Base-by-base conservation (phyloP, 257 asterid genomes). In the Penstemon davidsonii region DNA sequence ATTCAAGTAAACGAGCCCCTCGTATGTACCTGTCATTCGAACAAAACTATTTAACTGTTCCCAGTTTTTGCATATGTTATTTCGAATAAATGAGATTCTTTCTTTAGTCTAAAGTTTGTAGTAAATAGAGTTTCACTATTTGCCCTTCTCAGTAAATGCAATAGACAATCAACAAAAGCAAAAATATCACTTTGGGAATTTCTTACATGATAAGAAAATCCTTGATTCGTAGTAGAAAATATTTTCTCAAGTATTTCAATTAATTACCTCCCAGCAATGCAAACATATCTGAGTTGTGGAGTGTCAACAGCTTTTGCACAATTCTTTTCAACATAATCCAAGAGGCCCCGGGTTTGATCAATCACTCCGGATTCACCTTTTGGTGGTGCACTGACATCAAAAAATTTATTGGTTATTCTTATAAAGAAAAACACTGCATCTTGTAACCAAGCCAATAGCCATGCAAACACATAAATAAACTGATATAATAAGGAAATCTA, bases 331-430 rank as follows among this genome's bases (percentile, higher is more conserved):
- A 90, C 97, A 60, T 90, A 90, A 78, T 88, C 82, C 81, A 92
- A 73, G 79, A 92, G 96, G 62, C 98, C 98, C 78, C 97, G 80
- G 13, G 98, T 92, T 74, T 92, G 98, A 77, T 92, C 98, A 57
- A 90, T 80, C 55, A 88, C 98, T 73, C 97, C 98, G 0, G 98
- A 87, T 68, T 86, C 68, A 37, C 92, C 98, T 81, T 86, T 92
- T 36, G 96, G 97, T 9, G 94, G 89, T 42, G 98, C 85, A 6
- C 98, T 90, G 76, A 44, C 69, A 60, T 38, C 54, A 70, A 77
- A 38, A 8, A 55, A 19, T 6, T 45, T n/a, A 60, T 25, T 36
- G 37, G 62, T 74, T 46, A 68, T 38, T 63, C 36, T 54, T 6
- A 49, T 47, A 15, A 25, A 8, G 25, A 19, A 33, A 40, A 42